Conservation (phyloP, 768 basidiomycete species). For the Podaxis mareebaensis region DNA sequence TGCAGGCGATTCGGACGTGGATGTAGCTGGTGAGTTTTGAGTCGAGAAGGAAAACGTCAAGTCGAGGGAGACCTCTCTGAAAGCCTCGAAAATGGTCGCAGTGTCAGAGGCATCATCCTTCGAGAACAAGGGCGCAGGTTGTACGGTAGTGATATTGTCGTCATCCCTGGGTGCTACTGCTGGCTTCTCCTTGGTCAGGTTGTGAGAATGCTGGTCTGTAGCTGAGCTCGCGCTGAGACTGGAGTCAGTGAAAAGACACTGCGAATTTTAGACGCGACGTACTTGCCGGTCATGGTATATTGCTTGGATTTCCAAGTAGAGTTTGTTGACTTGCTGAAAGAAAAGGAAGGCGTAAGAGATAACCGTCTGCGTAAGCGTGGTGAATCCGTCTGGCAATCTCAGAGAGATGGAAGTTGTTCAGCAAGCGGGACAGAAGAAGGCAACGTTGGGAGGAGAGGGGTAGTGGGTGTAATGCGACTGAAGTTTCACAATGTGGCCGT, state of each 20-base stretch:
- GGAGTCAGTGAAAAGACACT: background rate
- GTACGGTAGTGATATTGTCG: slow-evolving; percentile 29
- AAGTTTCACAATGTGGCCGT: slow-evolving; percentile 3
- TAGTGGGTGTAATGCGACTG: slow-evolving; percentile 1
- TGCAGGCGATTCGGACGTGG: slow-evolving; percentile 31
- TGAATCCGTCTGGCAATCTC: background rate
- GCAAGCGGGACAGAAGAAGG: background rate
- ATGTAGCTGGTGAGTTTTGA: slow-evolving; percentile 39
- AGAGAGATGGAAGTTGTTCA: background rate
- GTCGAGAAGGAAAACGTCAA: slow-evolving; percentile 41
- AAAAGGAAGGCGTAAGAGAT: background rate
- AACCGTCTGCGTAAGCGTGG: background rate
- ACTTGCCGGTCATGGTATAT: background rate
- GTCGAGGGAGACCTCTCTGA: slow-evolving; percentile 49
- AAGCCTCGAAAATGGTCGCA: slow-evolving; percentile 38
- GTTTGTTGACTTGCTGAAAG: background rate
- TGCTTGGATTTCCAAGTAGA: background rate
- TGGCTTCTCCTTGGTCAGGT: slow-evolving; percentile 20
- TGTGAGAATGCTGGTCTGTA: slow-evolving; percentile 21
- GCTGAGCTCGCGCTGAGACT: slow-evolving; percentile 10
- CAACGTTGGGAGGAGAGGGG: background rate
- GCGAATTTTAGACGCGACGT: background rate
- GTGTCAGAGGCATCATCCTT: slow-evolving; percentile 16
- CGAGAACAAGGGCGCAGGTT: slow-evolving; percentile 18
- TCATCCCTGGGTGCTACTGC: slow-evolving; percentile 19